Base-by-base conservation (phyloP, 192 early-diverging fungal genomes). In the Coemansia sp. region DNA sequence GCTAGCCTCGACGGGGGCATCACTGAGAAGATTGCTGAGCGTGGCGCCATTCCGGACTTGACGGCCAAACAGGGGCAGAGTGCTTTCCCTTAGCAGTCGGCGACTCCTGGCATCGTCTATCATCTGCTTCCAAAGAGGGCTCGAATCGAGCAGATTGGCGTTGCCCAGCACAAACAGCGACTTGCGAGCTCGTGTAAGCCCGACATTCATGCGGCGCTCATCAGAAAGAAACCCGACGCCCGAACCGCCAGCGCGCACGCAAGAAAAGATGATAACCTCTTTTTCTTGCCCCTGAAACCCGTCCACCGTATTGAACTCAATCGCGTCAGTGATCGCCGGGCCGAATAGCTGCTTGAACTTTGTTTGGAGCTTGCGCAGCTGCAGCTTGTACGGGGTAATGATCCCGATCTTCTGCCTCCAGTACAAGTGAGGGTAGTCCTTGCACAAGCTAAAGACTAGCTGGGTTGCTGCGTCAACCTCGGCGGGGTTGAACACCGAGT, bases 211-310 rank as follows among this genome's bases (percentile, higher is more conserved):
- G 21, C 94, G 89, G 6, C 94, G 83, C 24, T 83, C 74, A 70
- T 98, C 95, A 8, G 86, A 73, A 65, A 95, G 74, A 68, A 98
- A 96, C 13, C 94, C 94, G 37, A 96, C 90, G 18, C 85, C 85
- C 0, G 79, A 53, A 14, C 63, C 79, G 38, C 65, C 87, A 5
- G 95, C 90, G 35, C 95, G 86, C 18, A 99, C 97, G 63, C 93
- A 95, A 0, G 93, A 95, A 60, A 99, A 91, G 51, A 99, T 93
- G 34, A 99, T 93, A 37, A 97, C 91, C 20, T 97, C 96, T 71
- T 97, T 97, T 71, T 97, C 95, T 75, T 96, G 92, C 6, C 95
- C 96, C 79, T 99, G 95, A 69, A 99, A 99, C 10, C 94, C 95
- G 73, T 98, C 95, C 16, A 97, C 93, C 1, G 95, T 97, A 71